Evolutionary conservation across 139 green algal species (phyloP), one percentile per base, ranked within the genome.

Genomic region (Edaphochlamys debaryana): DNA sequence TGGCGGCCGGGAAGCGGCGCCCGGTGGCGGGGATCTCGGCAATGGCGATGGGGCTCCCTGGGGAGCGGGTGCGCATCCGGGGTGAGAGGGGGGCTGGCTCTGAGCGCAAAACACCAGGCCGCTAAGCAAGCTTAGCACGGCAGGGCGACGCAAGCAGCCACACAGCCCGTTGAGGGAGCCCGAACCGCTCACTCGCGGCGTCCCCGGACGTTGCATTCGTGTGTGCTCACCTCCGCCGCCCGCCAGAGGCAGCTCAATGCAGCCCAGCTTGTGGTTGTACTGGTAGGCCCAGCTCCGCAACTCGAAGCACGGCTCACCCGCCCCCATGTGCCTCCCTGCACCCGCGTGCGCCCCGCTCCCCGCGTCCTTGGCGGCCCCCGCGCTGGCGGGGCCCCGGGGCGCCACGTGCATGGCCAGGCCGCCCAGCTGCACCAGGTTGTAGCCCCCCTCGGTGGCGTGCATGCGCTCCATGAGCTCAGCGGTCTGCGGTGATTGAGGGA

Each of bases 191-290:
- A 17, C 30, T 38, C 30, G 4, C 29, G 30, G 30, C 7, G 6
- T 19, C 30, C 42, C 38, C 48, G 11, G 22, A n/a, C 54, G 19
- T 9, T 13, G 45, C 45, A 22, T 54, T 13, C 45, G 45, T 13
- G 45, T 13, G 5, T 41, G 34, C 64, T 70, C 74, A 58, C 63
- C 75, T 54, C 3, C 62, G 30, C 5, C 25, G 19, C 42, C 75
- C 11, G 50, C 17, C 41, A 90, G 41, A 0, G 84, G 87, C n/a
- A 93, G 50, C 42, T 89, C 25, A 27, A 93, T 76, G 42, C 82
- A 88, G 56, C 91, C 91, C 32, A 79, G 41, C 54, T 92, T 84
- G 63, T 94, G 91, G 74, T 93, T 93, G 88, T 93, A 94, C 50
- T 92, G 87, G 34, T 88, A 90, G 0, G 87, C 79, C 15, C 63